Evolutionary conservation across 148 eudicot genomes (phyloP), one percentile per base, ranked within the genome.

Genomic region (Rhododendron ovatum): DNA sequence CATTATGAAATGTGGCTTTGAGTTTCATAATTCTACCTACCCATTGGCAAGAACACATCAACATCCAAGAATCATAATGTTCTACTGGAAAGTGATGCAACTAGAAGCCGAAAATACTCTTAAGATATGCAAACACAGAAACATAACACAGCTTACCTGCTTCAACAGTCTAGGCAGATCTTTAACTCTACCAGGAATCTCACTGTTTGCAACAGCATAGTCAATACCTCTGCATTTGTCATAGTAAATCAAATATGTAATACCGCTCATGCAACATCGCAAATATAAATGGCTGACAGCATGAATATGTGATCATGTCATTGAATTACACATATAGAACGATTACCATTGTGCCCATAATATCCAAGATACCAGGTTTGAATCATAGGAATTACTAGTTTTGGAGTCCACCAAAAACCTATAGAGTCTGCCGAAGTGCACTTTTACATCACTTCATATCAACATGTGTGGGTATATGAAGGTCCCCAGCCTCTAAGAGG

Each of bases 221-320:
- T 91, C 92, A 84, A 91, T 88, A 28, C 90, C 86, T 88, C 92
- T 91, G 88, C 37, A 85, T 55, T 43, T 67, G 55, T 37, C 39
- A 57, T 82, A 82, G 33, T 30, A 61, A 11, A 81, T 65, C 41
- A 65, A 81, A 78, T 84, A 76, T 80, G 41, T 30, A 71, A 71
- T 30, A 69, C 2, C 7, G 37, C 75, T 71, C 76, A 13, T 30
- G 39, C 76, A 71, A 71, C 76, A 71, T 13, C 0, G 20, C 22
- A 33, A 30, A 13, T 35, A 71, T 33, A 71, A 30, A 71, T 14
- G 18, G 1, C 37, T 30, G 7, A 13, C 5, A 28, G 35, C 76
- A 71, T 30, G 18, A 71, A 30, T 71, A 71, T 0, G 18, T 14
- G 76, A 71, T 71, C 6, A 30, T 30, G 39, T 71, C 37, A 71